Percentiles rank a stretch among this genome's conserved stretches.
These are phyloP conservation scores for Populus tomentosa DNA, from an alignment of 441 rosid genomes.

Conservation along the genomic window DNA sequence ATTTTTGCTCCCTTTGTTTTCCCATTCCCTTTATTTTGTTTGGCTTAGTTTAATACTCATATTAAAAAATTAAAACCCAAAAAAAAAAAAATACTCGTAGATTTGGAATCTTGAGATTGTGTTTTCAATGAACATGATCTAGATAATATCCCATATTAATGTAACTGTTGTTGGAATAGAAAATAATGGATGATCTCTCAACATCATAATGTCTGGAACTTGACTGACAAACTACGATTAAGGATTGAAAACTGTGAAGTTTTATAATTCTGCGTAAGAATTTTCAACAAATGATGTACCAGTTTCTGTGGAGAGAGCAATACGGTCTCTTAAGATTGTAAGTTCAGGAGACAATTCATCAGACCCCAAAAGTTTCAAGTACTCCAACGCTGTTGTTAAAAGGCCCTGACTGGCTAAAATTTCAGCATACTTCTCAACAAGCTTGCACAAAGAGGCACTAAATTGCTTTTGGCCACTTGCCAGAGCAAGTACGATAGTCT, in stretches of 20 bases:
- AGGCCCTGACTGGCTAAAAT: no score
- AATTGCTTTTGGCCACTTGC: no score
- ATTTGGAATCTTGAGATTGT: not conserved
- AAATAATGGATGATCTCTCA: not conserved
- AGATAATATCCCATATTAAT: not conserved
- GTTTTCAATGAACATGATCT: not conserved
- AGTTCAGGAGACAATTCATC: no score
- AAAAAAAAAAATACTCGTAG: not conserved
- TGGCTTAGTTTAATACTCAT: not conserved
- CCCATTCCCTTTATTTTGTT: not conserved
- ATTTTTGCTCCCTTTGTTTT: not conserved
- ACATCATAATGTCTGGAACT: not conserved
- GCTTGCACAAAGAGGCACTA: no score
- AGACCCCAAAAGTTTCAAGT: no score
- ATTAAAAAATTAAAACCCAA: not conserved
- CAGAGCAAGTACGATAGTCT: no score
- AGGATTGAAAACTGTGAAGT: not conserved
- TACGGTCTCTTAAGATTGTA: no score
- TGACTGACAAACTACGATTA: not conserved
- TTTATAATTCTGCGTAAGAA: not conserved
- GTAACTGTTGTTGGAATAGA: not conserved
- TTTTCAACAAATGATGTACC: conserved; percentile 28
- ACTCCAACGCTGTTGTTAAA: no score
- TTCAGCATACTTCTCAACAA: no score
- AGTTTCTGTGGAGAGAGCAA: no score